Base-by-base conservation (phyloP, 208 protist species). In the Strigomonas culicis region DNA sequence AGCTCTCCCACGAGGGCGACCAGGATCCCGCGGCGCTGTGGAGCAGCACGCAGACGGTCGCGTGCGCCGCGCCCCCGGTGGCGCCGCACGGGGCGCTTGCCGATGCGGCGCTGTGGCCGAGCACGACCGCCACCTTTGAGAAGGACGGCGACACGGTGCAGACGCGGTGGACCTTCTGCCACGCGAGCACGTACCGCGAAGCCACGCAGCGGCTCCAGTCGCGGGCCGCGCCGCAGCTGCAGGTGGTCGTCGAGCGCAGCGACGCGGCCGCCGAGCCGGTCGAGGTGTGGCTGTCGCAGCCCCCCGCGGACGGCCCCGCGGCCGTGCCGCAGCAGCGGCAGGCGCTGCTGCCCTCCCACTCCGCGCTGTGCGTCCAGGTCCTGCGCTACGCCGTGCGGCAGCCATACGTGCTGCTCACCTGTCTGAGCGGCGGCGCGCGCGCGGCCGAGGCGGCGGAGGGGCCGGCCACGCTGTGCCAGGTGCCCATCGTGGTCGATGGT, bases 111-210 rank as follows among this genome's bases (percentile, higher is more conserved):
- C 24, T 43, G 15, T 69, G 46, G 28, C 34, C 58, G 19, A 66
- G 32, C 47, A 56, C 68, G 25, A 59, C 60, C 13, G 49, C 68
- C 22, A n/a, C 60, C 49, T 68, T 72, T 28, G 60, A 72, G 34
- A 47, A 50, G n/a, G 72, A 66, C 61, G 65, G 67, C 24, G 80
- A 86, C 53, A 44, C 50, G 10, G 56, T 86, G 0, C 25, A 52
- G 11, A 72, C 71, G 31, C 53, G 31, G 11, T 79, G 72, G 73
- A 71, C 59, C 46, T 77, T 46, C 55, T 58, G 70, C 46, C 77
- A 66, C 3, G 80, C 78, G 6, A 68, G 74, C 49, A 66, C 76
- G 6, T 86, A 79, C 60, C 80, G 80, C 43, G 80, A 86, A 8
- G 71, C 64, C 10, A 49, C 74, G 41, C 76, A 82, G 32, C 82